Evolutionary conservation across 352 stramenopile genomes (phyloP), one percentile per base, ranked within the genome.

Genomic region (Globisporangium emineosum): DNA sequence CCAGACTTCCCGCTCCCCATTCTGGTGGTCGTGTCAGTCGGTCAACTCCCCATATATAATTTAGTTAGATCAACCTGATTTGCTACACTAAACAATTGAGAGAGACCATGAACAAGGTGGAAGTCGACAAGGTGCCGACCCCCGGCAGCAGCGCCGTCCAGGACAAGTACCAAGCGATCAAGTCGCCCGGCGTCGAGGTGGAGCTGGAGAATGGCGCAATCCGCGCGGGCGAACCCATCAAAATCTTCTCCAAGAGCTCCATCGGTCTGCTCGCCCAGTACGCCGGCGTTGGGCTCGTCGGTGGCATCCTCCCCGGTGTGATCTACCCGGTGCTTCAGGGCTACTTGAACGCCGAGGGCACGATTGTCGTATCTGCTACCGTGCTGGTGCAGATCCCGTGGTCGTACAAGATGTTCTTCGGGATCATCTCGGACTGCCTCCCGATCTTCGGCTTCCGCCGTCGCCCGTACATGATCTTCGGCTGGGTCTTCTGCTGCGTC

Each of bases 321-420:
- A 79, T 86, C 56, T 88, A 90, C 57, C 81, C 81, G 0, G 57
- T 90, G n/a, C 60, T 88, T 10, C 76, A 87, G 33, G 68, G 65
- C 29, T 89, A 89, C 58, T 60, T 89, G 17, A 83, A 84, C 32
- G 72, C 77, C 17, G 73, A 86, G 68, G 78, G 80, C 58, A 86
- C 76, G 19, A 80, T 76, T 32, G 65, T 86, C 42, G 70, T 78
- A 25, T 85, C 78, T 3, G 79, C 79, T 6, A 75, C 56, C 2
- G 30, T 83, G 40, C 56, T 89, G 6, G 69, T 90, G 17, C 67
- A 84, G n/a, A 45, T 90, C 0, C 73, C 77, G 9, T 90, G 79
- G 77, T 83, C 71, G 13, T 86, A 79, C 60, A 88, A 88, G 55
- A 47, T 87, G 23, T 84, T 90, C 35, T 65, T 82, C 25, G 78